Base-by-base conservation (phyloP, 2,329 filamentous ascomycete genomes). In the Botryosphaeria agaves region DNA sequence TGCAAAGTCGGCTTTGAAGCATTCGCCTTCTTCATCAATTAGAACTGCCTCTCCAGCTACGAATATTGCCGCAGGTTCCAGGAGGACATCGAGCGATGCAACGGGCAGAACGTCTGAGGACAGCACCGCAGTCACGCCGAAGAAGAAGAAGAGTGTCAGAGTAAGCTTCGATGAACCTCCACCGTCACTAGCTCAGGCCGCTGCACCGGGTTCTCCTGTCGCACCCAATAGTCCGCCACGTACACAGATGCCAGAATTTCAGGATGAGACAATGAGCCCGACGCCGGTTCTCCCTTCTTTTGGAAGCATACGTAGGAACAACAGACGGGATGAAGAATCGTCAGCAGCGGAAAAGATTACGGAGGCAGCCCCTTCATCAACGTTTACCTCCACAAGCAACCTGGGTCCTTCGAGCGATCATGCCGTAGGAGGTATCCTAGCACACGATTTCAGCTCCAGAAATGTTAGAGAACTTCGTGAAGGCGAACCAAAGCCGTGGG, bases 91-190 rank as follows among this genome's bases (percentile, higher is more conserved):
- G 1, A 69, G 66, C 38, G 69, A 72, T 35, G 51, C 61, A 2
- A 73, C 69, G 2, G 69, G 73, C 37, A 64, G 54, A 1, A 59
- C 60, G 3, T 74, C 49, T 3, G 39, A 50, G 16, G 46, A 52
- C n/a, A n/a, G n/a, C n/a, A n/a, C n/a, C 14, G 52, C 47, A 18
- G 44, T 42, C 15, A 51, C 48, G 20, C 24, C 48, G 11, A 54
- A 54, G 35, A 66, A 69, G 35, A 82, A 72, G 53, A 82, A 76
- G 50, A 67, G 63, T 23, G 68, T 69, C 1, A 64, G 79, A 15
- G 79, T 85, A 28, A 93, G 83, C 53, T 94, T 84, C 45, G 76
- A 82, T 38, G n/a, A n/a, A n/a, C n/a, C n/a, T n/a, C n/a, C n/a
- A n/a, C n/a, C n/a, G n/a, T n/a, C n/a, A n/a, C n/a, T n/a, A n/a